These are phyloP conservation scores for Aspergillus panamensis DNA, from an alignment of 495 filamentous ascomycete species.

Conservation along the genomic window DNA sequence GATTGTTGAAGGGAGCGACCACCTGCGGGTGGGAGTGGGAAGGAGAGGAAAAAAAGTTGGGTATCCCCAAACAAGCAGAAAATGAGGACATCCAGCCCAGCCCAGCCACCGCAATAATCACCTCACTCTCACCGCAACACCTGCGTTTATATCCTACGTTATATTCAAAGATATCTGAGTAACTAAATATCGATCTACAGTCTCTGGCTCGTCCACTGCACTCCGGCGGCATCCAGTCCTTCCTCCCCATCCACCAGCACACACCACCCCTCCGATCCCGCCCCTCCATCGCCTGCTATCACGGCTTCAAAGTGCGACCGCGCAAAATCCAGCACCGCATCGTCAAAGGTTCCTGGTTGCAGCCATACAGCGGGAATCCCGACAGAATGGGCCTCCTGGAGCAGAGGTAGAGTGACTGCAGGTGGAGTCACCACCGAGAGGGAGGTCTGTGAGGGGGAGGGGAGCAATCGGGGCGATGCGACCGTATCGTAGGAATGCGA, in stretches of 20 bases:
- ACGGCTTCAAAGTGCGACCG: conserved; percentile 61
- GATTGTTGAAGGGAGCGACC: not conserved
- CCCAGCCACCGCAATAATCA: conserved; percentile 10
- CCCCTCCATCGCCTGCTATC: conserved; percentile 65
- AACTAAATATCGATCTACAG: conserved; percentile 24
- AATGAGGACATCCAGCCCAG: conserved; percentile 3
- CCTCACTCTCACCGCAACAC: conserved; percentile 1
- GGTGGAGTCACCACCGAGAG: conserved; percentile 84
- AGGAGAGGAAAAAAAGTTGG: conserved; percentile 7
- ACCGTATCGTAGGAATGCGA: conserved; percentile 57
- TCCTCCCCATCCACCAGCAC: conserved; percentile 85
- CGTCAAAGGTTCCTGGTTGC: conserved; percentile 85
- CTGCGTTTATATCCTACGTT: not conserved
- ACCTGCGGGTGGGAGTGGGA: conserved; percentile 1
- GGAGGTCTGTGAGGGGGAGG: conserved; percentile 65
- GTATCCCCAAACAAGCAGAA: conserved; percentile 6
- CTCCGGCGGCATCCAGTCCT: conserved; percentile 59
- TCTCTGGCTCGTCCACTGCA: conserved; percentile 44
- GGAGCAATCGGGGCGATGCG: conserved; percentile 59
- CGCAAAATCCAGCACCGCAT: conserved; percentile 66
- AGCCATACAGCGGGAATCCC: conserved; percentile 84
- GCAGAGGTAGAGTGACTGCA: conserved; percentile 59
- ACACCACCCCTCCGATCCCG: conserved; percentile 78
- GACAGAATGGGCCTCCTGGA: conserved; percentile 74
- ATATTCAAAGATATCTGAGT: no score